phyloP scores from a whole-genome alignment of 257 asterid genomes.

The Primulina eburnea region DNA sequence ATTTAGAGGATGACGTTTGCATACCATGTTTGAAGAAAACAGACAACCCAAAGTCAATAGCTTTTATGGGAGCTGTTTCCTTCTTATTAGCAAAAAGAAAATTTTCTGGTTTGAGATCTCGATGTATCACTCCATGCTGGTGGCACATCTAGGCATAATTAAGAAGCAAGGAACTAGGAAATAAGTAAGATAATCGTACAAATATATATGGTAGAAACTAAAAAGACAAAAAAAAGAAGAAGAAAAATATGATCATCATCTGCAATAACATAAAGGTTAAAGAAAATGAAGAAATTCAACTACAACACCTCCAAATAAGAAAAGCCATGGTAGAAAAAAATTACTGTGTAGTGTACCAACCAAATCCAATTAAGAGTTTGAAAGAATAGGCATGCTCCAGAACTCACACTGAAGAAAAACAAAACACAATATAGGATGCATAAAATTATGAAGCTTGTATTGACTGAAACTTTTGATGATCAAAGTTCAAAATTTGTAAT shows the following conservation, averaged over 20 bases:
- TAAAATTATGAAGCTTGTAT: background rate
- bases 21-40: slow-evolving; percentile 66
- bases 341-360: background rate
- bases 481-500: background rate
- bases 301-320: background rate
- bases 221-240: background rate
- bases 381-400: background rate
- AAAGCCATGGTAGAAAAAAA: background rate
- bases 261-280: slow-evolving; percentile 13
- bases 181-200: slow-evolving; percentile 3
- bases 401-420: background rate
- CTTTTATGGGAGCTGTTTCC: slow-evolving; percentile 57
- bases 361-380: slow-evolving; percentile 12
- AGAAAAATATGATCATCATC: background rate
- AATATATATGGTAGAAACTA: background rate
- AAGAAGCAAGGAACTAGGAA: slow-evolving; percentile 13
- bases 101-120: slow-evolving; percentile 77
- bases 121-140: slow-evolving; percentile 73
- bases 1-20: slow-evolving; percentile 14
- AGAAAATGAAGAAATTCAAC: background rate
- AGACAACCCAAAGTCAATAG: slow-evolving; percentile 74
- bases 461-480: background rate
- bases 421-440: background rate
- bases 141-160: slow-evolving; percentile 56
- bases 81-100: slow-evolving; percentile 65